A percentile compares a stretch with the other conserved stretches of the same genome.
Conservation (phyloP, 768 basidiomycete genomes). For the Lactarius indigo region DNA sequence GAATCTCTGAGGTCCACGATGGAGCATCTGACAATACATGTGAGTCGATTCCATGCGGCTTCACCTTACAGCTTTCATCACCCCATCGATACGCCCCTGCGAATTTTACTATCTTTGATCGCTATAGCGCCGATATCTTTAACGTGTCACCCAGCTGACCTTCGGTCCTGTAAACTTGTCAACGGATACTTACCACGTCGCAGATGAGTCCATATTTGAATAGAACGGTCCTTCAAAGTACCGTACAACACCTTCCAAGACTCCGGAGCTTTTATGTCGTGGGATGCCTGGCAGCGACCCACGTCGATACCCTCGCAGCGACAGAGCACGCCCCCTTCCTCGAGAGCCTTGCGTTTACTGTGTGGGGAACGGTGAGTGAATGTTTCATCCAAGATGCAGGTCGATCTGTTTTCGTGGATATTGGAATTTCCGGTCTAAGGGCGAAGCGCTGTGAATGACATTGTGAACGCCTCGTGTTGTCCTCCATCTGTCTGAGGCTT, state of each 20-base stretch:
- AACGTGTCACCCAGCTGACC: conserved; percentile 15
- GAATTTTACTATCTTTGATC: conserved; percentile 9
- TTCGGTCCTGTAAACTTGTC: conserved; percentile 14
- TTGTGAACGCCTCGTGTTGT: conserved; percentile 1
- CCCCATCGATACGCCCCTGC: conserved; percentile 19
- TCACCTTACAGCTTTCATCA: conserved; percentile 7
- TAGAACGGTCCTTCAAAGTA: conserved; percentile 44
- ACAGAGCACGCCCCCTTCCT: conserved; percentile 49
- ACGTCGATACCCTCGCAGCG: conserved; percentile 45
- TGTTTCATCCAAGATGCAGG: background rate
- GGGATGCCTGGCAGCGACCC: conserved; percentile 55
- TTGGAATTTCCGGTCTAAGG: background rate
- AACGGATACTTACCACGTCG: conserved; percentile 9
- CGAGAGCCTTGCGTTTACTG: conserved; percentile 58
- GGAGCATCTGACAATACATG: conserved; percentile 55
- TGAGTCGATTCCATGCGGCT: conserved; percentile 35
- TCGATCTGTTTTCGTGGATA: conserved; percentile 1
- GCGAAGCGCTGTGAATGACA: conserved; percentile 2
- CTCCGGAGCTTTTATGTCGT: conserved; percentile 59
- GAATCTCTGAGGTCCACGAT: conserved; percentile 42
- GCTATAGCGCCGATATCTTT: conserved; percentile 5
- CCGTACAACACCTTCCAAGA: conserved; percentile 47
- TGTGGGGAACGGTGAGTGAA: conserved; percentile 52
- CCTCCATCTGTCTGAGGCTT: background rate
- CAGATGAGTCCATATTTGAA: conserved; percentile 60